These are phyloP conservation scores for Vicia faba DNA, from an alignment of 306 rosid genomes.

Conservation along the genomic window DNA sequence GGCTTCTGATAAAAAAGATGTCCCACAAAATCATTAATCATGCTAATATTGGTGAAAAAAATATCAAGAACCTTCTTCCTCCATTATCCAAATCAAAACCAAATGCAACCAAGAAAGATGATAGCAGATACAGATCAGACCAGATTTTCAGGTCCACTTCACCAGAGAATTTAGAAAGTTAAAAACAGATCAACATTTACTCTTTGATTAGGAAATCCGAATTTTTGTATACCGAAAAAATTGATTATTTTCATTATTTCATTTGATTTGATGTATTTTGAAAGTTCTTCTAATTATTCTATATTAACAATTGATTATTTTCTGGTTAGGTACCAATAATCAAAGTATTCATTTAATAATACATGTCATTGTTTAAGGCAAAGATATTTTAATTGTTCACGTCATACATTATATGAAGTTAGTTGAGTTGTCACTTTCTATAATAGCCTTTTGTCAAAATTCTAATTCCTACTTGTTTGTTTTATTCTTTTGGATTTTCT, in stretches of 20 bases:
- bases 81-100: constrained; percentile 56
- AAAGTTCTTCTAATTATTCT: constrained; percentile 31
- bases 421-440: constrained; percentile 39
- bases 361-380: constrained; percentile 30
- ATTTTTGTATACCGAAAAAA: constrained; percentile 26
- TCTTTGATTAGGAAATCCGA: constrained; percentile 37
- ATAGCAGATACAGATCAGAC: constrained; percentile 41
- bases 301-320: constrained; percentile 12
- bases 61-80: constrained; percentile 50
- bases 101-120: constrained; percentile 37
- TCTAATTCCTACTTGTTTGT: constrained; percentile 30
- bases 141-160: constrained; percentile 59
- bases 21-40: constrained; percentile 35
- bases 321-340: neutral
- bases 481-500: constrained; percentile 29
- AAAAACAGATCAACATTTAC: constrained; percentile 40
- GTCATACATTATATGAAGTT: constrained; percentile 26
- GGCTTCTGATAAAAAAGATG: constrained; percentile 36
- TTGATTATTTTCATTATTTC: constrained; percentile 7
- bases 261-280: constrained; percentile 37
- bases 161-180: constrained; percentile 65
- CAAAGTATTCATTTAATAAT: constrained; percentile 14
- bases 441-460: constrained; percentile 21
- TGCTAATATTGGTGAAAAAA: constrained; percentile 37
- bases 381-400: constrained; percentile 9